Percentiles rank a stretch among this genome's conserved stretches.
Conservation (phyloP, 495 filamentous ascomycete species). For the Chaetomium cochliodes region DNA sequence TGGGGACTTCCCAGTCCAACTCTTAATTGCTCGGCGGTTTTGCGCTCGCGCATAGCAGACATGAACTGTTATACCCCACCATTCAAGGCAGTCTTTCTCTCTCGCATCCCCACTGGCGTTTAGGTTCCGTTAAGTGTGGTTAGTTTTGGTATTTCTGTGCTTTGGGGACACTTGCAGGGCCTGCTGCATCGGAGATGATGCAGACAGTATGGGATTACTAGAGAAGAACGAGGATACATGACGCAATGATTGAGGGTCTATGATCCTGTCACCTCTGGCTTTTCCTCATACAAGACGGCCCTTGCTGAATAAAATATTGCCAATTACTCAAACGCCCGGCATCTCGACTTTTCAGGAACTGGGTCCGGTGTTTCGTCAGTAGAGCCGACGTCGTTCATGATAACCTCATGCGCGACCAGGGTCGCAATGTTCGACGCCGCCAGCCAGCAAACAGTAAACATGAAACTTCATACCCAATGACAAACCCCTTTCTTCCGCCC, state of each 20-base stretch:
- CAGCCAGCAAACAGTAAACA: not conserved
- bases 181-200: not conserved
- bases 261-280: not conserved
- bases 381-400: not conserved
- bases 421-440: not conserved
- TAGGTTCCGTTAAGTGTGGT: constrained; percentile 8
- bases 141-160: not conserved
- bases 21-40: not conserved
- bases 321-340: not conserved
- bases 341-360: not conserved
- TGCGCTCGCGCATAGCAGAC: constrained; percentile 1
- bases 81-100: not conserved
- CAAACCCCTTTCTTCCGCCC: no score
- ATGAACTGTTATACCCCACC: not conserved
- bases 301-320: not conserved
- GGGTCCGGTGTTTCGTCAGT: no score
- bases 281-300: not conserved
- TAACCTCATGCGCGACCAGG: not conserved
- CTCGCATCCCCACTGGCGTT: constrained; percentile 7
- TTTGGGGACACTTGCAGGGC: not conserved
- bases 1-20: not conserved
- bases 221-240: not conserved
- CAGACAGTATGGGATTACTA: not conserved
- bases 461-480: no score
- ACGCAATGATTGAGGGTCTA: not conserved